Evolutionary conservation across 202 grass and related monocot genomes (phyloP).

Genomic region (Panicum hallii): DNA sequence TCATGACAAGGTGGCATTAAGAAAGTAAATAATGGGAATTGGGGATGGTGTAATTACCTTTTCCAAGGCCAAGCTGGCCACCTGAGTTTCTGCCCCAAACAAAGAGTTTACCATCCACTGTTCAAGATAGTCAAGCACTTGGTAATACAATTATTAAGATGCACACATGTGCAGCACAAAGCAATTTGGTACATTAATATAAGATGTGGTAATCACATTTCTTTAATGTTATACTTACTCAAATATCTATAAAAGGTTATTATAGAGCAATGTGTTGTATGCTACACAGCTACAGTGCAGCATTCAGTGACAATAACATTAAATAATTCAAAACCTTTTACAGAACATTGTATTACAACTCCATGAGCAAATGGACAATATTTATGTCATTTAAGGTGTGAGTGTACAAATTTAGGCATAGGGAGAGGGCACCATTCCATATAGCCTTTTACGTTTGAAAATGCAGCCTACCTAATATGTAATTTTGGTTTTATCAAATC

Average conservation of each 20-base stretch:
- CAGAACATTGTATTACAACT: not conserved
- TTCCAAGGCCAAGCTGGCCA: slow-evolving; percentile 97
- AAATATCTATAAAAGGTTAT: slow-evolving; percentile 11
- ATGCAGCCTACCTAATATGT: not conserved
- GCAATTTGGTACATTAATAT: slow-evolving; percentile 17
- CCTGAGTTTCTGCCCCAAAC: slow-evolving; percentile 90
- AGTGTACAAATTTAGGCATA: not conserved
- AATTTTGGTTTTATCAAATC: slow-evolving; percentile 17
- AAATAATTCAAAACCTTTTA: not conserved
- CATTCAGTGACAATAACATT: slow-evolving; percentile 8
- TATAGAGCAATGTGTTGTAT: not conserved
- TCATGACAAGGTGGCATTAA: slow-evolving; percentile 1
- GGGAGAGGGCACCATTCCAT: not conserved
- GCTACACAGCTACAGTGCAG: not conserved
- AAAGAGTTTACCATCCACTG: slow-evolving; percentile 82
- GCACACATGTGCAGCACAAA: slow-evolving; percentile 13
- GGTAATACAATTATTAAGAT: slow-evolving; percentile 9
- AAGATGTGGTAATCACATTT: slow-evolving; percentile 11
- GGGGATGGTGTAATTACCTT: slow-evolving; percentile 60
- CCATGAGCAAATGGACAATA: slow-evolving; percentile 6
- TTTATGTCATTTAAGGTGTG: slow-evolving; percentile 8
- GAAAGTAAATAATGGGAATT: not conserved
- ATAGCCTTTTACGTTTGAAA: slow-evolving; percentile 6
- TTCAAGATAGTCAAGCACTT: slow-evolving; percentile 13
- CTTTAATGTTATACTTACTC: slow-evolving; percentile 1